Percentiles rank a stretch among this genome's conserved stretches.
phyloP scores from a whole-genome alignment of 2,329 filamentous ascomycete genomes.

The Capronia epimyces region DNA sequence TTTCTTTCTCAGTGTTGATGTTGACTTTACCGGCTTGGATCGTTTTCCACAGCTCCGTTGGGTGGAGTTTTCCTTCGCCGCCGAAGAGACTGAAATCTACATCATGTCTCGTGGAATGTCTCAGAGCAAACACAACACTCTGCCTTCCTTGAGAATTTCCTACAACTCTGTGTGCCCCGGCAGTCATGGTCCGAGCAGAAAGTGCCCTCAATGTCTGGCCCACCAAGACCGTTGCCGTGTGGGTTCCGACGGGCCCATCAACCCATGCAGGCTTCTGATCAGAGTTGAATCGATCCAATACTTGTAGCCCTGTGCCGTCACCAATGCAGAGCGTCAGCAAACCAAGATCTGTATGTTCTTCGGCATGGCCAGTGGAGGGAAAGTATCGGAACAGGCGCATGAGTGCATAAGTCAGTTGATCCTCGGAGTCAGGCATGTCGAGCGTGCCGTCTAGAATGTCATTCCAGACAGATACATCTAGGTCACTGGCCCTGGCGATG shows the following conservation, averaged over 20 bases:
- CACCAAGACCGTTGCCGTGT: constrained; percentile 23
- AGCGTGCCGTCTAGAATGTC: constrained; percentile 26
- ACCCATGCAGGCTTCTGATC: constrained; percentile 17
- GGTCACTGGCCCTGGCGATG: constrained; percentile 24
- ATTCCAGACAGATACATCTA: constrained; percentile 26
- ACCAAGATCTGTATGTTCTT: constrained; percentile 30
- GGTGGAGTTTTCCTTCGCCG: constrained; percentile 22
- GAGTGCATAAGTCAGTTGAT: constrained; percentile 24
- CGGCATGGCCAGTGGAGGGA: constrained; percentile 27
- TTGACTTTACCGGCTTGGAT: constrained; percentile 29
- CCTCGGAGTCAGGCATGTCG: constrained; percentile 15
- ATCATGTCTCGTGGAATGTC: constrained; percentile 26
- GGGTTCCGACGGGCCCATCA: constrained; percentile 15
- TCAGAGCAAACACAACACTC: constrained; percentile 30
- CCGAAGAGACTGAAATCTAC: constrained; percentile 29
- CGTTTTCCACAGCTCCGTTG: constrained; percentile 24
- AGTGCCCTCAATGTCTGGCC: constrained; percentile 28
- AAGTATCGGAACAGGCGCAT: constrained; percentile 31
- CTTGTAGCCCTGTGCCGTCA: constrained; percentile 28
- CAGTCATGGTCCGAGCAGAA: constrained; percentile 19
- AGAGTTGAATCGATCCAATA: constrained; percentile 19
- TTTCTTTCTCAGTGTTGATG: constrained; percentile 38
- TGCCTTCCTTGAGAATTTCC: constrained; percentile 27
- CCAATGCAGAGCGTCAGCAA: constrained; percentile 32
- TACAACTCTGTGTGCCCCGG: constrained; percentile 30